Evolutionary conservation across 2,329 filamentous ascomycete species (phyloP).

Genomic region (Byssothecium circinans): DNA sequence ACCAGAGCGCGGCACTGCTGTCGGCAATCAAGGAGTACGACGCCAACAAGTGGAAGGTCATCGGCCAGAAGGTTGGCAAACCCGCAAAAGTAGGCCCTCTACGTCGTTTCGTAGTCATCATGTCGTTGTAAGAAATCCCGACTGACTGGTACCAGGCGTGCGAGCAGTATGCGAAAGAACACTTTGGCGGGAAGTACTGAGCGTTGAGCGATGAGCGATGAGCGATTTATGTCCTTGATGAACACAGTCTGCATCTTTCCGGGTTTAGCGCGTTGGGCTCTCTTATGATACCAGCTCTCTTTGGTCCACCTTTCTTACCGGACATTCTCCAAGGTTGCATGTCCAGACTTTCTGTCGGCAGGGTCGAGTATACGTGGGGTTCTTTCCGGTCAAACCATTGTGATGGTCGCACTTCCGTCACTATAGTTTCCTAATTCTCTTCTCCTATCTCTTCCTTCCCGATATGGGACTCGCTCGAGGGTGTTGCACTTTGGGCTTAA

Average conservation of each 20-base stretch:
- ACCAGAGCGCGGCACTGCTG: constrained; percentile 74
- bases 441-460: constrained; percentile 13
- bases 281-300: constrained; percentile 44
- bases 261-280: constrained; percentile 33
- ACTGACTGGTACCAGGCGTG: constrained; percentile 61
- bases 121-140: constrained; percentile 8
- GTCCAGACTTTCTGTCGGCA: constrained; percentile 30
- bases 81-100: constrained; percentile 76
- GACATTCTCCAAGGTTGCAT: constrained; percentile 39
- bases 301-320: constrained; percentile 20
- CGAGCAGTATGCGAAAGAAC: constrained; percentile 94
- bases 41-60: constrained; percentile 97
- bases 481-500: constrained; percentile 20
- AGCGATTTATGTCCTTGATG: constrained; percentile 41
- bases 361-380: constrained; percentile 22
- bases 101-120: constrained; percentile 1
- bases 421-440: constrained; percentile 9
- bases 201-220: not conserved
- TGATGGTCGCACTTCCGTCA: constrained; percentile 12
- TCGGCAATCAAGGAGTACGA: constrained; percentile 99
- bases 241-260: constrained; percentile 45
- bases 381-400: constrained; percentile 20
- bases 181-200: constrained; percentile 66
- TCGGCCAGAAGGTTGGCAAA: constrained; percentile 95
- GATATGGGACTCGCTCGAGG: constrained; percentile 16